A percentile compares a stretch with the other conserved stretches of the same genome.
Evolutionary conservation across 768 basidiomycete species (phyloP).

Genomic region (Suillus lakei): DNA sequence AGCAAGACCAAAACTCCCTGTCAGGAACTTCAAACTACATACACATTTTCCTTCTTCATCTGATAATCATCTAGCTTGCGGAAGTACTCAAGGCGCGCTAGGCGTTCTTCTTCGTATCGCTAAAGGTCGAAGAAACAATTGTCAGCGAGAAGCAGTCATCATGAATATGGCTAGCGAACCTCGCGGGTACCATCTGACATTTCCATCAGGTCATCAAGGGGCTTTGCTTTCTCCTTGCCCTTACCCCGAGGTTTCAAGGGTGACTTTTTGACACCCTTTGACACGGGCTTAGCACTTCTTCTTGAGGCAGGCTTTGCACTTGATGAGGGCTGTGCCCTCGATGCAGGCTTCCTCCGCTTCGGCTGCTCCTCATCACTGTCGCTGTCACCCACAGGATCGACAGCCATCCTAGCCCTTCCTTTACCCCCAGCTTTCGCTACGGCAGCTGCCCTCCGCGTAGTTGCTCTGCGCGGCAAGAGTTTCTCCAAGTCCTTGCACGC

Average conservation of each 20-base stretch:
- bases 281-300: slow-evolving; percentile 18
- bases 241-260: background rate
- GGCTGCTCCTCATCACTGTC: slow-evolving; percentile 23
- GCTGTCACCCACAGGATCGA: slow-evolving; percentile 17
- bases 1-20: background rate
- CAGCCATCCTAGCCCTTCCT: slow-evolving; percentile 14
- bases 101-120: slow-evolving; percentile 51
- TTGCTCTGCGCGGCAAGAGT: slow-evolving; percentile 28
- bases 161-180: slow-evolving; percentile 16
- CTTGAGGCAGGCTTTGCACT: slow-evolving; percentile 17
- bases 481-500: slow-evolving; percentile 12
- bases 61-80: slow-evolving; percentile 54
- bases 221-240: slow-evolving; percentile 30
- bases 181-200: slow-evolving; percentile 37
- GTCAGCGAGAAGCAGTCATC: slow-evolving; percentile 3
- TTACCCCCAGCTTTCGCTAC: slow-evolving; percentile 16
- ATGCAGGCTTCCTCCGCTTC: slow-evolving; percentile 19
- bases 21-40: slow-evolving; percentile 49
- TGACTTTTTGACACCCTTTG: background rate
- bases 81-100: slow-evolving; percentile 58
- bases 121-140: slow-evolving; percentile 15
- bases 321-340: slow-evolving; percentile 18
- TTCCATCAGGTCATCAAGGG: slow-evolving; percentile 28
- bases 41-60: slow-evolving; percentile 62
- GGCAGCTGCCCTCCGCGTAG: slow-evolving; percentile 29